Evolutionary conservation across 768 basidiomycete species (phyloP).

Genomic region (Auricularia heimuer): DNA sequence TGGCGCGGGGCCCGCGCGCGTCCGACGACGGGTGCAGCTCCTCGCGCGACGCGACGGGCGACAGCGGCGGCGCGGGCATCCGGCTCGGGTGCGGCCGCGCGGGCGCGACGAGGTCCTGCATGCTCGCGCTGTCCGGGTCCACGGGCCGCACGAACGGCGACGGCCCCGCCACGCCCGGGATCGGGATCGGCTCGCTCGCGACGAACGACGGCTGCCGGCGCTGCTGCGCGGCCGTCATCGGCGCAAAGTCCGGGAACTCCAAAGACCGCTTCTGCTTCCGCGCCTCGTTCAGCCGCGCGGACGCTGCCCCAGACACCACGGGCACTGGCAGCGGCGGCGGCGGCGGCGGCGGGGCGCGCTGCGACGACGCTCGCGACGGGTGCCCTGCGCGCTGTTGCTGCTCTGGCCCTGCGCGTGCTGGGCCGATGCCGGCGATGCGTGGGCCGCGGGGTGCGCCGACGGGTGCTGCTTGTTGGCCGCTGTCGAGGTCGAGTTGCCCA

Average conservation of each 20-base stretch:
- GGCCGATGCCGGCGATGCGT: too few species aligned
- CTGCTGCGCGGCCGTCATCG: neutral
- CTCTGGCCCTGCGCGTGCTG: too few species aligned
- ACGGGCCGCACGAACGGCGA: neutral
- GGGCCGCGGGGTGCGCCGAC: too few species aligned
- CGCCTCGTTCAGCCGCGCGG: neutral
- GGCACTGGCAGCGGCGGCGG: neutral
- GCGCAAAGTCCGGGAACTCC: constrained; percentile 5
- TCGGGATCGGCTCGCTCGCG: neutral
- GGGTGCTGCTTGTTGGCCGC: too few species aligned
- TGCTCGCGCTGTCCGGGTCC: neutral
- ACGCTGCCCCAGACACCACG: neutral
- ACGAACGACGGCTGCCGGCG: constrained; percentile 1
- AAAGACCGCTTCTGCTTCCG: neutral
- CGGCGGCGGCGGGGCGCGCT: neutral
- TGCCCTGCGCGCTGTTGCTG: too few species aligned
- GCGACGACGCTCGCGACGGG: too few species aligned
- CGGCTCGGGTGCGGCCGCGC: neutral
- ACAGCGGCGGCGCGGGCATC: neutral
- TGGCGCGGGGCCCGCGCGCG: neutral
- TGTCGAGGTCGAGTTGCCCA: too few species aligned
- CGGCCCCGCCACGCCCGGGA: neutral
- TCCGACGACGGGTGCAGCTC: neutral
- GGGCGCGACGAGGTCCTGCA: constrained; percentile 1
- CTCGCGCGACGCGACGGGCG: neutral